These are phyloP conservation scores for Asterophora lycoperdoides DNA, from an alignment of 768 basidiomycete genomes.

Conservation along the genomic window DNA sequence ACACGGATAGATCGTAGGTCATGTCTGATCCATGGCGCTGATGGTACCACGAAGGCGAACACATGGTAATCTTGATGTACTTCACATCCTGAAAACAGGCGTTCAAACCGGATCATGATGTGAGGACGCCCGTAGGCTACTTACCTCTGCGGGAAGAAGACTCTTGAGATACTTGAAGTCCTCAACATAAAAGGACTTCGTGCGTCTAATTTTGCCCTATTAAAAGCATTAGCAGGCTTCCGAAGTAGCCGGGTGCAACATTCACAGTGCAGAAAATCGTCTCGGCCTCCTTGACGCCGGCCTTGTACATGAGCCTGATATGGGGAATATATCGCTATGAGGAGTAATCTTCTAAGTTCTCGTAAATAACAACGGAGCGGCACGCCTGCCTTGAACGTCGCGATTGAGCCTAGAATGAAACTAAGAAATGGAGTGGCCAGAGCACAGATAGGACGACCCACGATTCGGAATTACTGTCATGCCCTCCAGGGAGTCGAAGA, in stretches of 20 bases:
- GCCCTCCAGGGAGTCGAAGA: slow-evolving; percentile 63
- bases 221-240: slow-evolving; percentile 20
- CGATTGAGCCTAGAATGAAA: slow-evolving; percentile 34
- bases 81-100: slow-evolving; percentile 46
- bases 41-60: slow-evolving; percentile 70
- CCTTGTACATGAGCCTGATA: slow-evolving; percentile 36
- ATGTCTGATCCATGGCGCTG: slow-evolving; percentile 57
- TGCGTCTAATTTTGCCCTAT: slow-evolving; percentile 60
- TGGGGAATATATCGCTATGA: slow-evolving; percentile 45
- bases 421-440: slow-evolving; percentile 4
- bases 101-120: slow-evolving; percentile 6
- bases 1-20: slow-evolving; percentile 55
- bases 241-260: not conserved
- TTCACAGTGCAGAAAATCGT: slow-evolving; percentile 43
- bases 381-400: slow-evolving; percentile 44
- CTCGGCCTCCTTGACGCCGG: slow-evolving; percentile 34
- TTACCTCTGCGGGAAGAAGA: slow-evolving; percentile 52
- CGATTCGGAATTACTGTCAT: slow-evolving; percentile 52
- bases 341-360: not conserved
- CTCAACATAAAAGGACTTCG: slow-evolving; percentile 56
- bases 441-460: slow-evolving; percentile 20
- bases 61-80: slow-evolving; percentile 67
- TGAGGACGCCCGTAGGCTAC: slow-evolving; percentile 24
- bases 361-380: not conserved
- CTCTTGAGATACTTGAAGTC: slow-evolving; percentile 60